Conservation (phyloP, 345 rosid species). For the Eutrema japonicum region DNA sequence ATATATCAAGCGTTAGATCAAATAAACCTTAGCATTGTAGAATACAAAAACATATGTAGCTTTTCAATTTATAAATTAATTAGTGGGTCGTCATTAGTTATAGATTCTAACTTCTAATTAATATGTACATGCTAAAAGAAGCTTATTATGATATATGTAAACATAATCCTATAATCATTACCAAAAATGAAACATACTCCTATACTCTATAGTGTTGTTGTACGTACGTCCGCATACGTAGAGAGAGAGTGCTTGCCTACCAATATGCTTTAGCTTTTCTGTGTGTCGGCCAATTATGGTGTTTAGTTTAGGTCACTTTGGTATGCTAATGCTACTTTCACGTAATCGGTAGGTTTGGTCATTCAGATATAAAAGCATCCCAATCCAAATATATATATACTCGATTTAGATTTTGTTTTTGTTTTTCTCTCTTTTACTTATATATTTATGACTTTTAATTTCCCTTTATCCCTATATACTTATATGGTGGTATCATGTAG, state of each 20-base stretch:
- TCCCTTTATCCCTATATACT: neutral
- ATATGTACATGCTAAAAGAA: slow-evolving; percentile 5
- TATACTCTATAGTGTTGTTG: neutral
- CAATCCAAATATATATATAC: slow-evolving; percentile 11
- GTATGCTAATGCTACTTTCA: slow-evolving; percentile 25
- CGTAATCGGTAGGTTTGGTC: slow-evolving; percentile 37
- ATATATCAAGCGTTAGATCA: neutral
- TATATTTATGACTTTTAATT: neutral
- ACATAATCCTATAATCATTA: neutral
- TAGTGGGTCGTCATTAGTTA: neutral
- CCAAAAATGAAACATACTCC: neutral
- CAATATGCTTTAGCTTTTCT: slow-evolving; percentile 21
- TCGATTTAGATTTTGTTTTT: neutral
- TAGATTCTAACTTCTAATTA: neutral
- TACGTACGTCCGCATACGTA: neutral
- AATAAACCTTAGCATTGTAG: neutral
- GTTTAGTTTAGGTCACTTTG: slow-evolving; percentile 34
- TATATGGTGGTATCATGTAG: too few species aligned
- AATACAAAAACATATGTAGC: neutral
- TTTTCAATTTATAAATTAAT: neutral
- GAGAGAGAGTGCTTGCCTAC: slow-evolving; percentile 29
- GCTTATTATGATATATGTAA: slow-evolving; percentile 19
- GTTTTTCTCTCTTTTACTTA: neutral
- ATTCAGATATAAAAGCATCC: slow-evolving; percentile 37
- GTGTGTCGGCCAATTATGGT: slow-evolving; percentile 43